phyloP scores from a whole-genome alignment of 805 yeast genomes.

The Wickerhamomyces bisporus region DNA sequence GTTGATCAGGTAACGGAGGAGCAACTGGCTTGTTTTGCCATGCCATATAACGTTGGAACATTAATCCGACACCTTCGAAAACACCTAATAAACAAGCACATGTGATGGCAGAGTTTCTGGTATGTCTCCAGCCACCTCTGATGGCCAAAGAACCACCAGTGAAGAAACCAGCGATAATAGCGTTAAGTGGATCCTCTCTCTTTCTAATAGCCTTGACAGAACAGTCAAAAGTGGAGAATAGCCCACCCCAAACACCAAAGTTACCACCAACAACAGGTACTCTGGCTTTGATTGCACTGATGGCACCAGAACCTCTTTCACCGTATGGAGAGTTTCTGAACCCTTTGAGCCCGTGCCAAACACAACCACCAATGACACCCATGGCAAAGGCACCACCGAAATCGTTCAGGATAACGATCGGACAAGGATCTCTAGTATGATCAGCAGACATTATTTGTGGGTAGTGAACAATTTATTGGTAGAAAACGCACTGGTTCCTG shows the following conservation, averaged over 20 bases:
- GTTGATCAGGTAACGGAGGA: conserved; percentile 45
- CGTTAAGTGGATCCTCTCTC: conserved; percentile 98
- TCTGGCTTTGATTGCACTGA: conserved; percentile 88
- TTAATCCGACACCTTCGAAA: conserved; percentile 96
- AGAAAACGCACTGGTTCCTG: background rate
- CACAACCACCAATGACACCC: conserved; percentile 98
- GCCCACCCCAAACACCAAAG: conserved; percentile 99
- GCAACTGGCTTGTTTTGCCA: conserved; percentile 72
- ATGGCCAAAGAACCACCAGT: conserved; percentile 97
- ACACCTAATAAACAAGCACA: conserved; percentile 97
- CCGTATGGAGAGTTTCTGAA: conserved; percentile 97
- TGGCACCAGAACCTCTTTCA: conserved; percentile 86
- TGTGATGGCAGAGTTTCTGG: conserved; percentile 92
- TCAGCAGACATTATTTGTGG: conserved; percentile 73
- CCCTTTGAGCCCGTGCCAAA: conserved; percentile 99
- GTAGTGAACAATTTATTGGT: background rate
- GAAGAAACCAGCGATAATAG: conserved; percentile 95
- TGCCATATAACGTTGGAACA: conserved; percentile 88
- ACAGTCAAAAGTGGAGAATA: conserved; percentile 94
- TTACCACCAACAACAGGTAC: conserved; percentile 99
- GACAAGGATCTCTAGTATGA: conserved; percentile 99
- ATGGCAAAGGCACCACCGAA: conserved; percentile 99
- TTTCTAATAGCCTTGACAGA: conserved; percentile 91
- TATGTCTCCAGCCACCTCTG: conserved; percentile 98
- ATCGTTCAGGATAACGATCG: conserved; percentile 90